Conservation (phyloP, 176 grass and related monocot species). For the Leersia perrieri region DNA sequence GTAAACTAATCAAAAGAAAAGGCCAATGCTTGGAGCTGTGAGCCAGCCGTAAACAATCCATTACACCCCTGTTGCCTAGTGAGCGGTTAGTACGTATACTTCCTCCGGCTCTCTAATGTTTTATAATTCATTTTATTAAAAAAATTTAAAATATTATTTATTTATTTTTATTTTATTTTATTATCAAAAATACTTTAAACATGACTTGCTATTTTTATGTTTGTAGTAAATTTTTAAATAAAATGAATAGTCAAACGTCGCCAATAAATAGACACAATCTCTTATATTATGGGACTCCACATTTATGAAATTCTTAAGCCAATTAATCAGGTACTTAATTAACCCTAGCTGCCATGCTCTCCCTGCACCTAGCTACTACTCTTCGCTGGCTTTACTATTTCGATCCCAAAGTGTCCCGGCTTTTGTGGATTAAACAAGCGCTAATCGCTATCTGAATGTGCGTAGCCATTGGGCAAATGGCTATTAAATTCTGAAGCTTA, state of each 20-base stretch:
- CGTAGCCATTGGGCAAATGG: conserved; percentile 12
- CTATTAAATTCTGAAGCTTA: conserved; percentile 17
- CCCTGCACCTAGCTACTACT: not conserved
- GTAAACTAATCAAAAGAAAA: conserved; percentile 24
- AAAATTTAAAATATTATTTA: too few relatives aligned
- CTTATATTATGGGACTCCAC: too few relatives aligned
- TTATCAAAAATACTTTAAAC: too few relatives aligned
- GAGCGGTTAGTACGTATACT: not conserved
- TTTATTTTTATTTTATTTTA: too few relatives aligned
- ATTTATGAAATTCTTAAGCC: conserved; percentile 13
- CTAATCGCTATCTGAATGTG: not conserved
- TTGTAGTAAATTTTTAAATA: too few relatives aligned
- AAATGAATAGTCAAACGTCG: too few relatives aligned
- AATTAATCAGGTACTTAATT: conserved; percentile 7
- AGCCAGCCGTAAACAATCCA: conserved; percentile 46
- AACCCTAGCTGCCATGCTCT: not conserved
- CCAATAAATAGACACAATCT: too few relatives aligned
- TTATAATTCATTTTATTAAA: too few relatives aligned
- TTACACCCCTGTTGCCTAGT: not conserved
- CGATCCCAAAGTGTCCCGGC: not conserved
- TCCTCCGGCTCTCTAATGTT: too few relatives aligned
- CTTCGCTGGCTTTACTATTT: not conserved
- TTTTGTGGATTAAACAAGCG: conserved; percentile 15
- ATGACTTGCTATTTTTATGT: too few relatives aligned
- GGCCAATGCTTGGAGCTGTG: conserved; percentile 56